Percentiles rank a stretch among this genome's conserved stretches.
phyloP scores from a whole-genome alignment of 1,139 yeast genomes.

The Debaryomyces udenii region DNA sequence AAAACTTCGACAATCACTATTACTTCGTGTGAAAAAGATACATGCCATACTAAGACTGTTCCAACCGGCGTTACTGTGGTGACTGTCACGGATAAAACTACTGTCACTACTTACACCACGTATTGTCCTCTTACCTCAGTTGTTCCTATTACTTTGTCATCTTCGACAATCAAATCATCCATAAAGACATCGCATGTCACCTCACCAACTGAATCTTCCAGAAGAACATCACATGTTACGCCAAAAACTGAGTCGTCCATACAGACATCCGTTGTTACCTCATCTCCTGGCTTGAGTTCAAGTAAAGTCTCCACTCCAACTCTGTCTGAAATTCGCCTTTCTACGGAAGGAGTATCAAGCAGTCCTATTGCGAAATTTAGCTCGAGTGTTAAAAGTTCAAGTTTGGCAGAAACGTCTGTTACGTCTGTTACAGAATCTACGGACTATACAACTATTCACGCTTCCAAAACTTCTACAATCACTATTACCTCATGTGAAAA shows the following conservation, averaged over 20 bases:
- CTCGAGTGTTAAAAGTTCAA: slow-evolving; percentile 3
- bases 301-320: neutral
- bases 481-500: slow-evolving; percentile 22
- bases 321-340: too few species aligned
- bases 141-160: neutral
- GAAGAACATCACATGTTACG: neutral
- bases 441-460: slow-evolving; percentile 3
- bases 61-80: slow-evolving; percentile 26
- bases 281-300: too few species aligned
- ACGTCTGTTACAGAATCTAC: slow-evolving; percentile 3
- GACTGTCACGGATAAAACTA: slow-evolving; percentile 15
- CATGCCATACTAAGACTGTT: slow-evolving; percentile 21
- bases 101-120: slow-evolving; percentile 26
- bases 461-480: slow-evolving; percentile 2
- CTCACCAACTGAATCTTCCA: neutral
- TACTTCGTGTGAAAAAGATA: slow-evolving; percentile 16
- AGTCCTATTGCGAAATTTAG: neutral
- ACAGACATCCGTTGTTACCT: too few species aligned
- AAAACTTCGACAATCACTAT: slow-evolving; percentile 17
- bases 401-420: slow-evolving; percentile 1
- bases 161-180: neutral
- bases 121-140: slow-evolving; percentile 27
- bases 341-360: too few species aligned
- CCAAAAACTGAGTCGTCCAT: too few species aligned
- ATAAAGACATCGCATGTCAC: neutral